These are phyloP conservation scores for Trichoderma arundinaceum DNA, from an alignment of 2,329 filamentous ascomycete species.

Conservation along the genomic window DNA sequence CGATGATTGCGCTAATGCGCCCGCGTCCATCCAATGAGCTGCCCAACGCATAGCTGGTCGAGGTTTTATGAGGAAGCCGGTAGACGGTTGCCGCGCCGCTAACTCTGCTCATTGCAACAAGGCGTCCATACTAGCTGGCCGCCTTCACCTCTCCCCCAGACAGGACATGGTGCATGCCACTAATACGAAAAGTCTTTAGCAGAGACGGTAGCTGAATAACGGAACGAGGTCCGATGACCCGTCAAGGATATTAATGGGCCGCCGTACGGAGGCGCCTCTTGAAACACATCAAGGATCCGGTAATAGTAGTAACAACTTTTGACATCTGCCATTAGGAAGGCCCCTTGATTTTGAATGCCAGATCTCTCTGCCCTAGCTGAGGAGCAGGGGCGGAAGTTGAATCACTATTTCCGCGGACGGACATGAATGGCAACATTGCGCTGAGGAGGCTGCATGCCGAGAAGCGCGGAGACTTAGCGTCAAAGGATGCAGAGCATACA, in stretches of 20 bases:
- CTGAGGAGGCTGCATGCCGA: background rate
- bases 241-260: background rate
- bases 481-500: background rate
- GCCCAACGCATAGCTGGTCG: background rate
- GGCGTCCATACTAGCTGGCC: background rate
- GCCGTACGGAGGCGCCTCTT: background rate
- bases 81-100: background rate
- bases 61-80: background rate
- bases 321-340: background rate
- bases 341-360: background rate
- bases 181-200: background rate
- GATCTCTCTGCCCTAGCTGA: background rate
- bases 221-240: background rate
- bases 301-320: background rate
- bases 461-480: background rate
- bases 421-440: background rate
- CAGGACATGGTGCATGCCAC: background rate
- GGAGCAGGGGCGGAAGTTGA: background rate
- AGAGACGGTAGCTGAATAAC: background rate
- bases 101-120: background rate
- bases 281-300: background rate
- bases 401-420: background rate
- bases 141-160: background rate
- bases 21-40: background rate
- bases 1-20: constrained; percentile 9